Percentiles rank a stretch among this genome's conserved stretches.
phyloP scores from a whole-genome alignment of 805 yeast species.

The Yamadazyma tumulicola region DNA sequence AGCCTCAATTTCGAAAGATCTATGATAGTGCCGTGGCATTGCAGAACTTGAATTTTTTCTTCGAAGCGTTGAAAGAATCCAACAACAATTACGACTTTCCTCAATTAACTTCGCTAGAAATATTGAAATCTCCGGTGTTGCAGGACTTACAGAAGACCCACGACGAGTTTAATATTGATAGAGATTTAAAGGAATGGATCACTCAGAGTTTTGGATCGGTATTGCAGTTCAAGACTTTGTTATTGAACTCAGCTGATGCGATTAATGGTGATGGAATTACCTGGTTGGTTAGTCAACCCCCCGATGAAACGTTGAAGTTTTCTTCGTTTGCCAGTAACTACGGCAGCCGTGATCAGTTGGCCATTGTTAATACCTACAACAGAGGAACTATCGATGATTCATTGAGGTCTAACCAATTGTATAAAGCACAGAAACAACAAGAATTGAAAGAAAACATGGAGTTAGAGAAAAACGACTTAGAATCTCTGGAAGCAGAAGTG shows the following conservation, averaged over 20 bases:
- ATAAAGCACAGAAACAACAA: slow-evolving; percentile 37
- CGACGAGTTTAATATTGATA: slow-evolving; percentile 19
- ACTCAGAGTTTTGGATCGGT: slow-evolving; percentile 68
- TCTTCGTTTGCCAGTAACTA: slow-evolving; percentile 10
- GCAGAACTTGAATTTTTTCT: slow-evolving; percentile 46
- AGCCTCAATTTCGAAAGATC: slow-evolving; percentile 42
- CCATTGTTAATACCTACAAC: slow-evolving; percentile 79
- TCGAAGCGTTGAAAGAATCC: slow-evolving; percentile 39
- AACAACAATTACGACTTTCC: slow-evolving; percentile 8
- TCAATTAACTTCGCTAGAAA: slow-evolving; percentile 24
- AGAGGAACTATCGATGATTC: slow-evolving; percentile 79
- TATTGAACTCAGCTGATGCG: slow-evolving; percentile 64
- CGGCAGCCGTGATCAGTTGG: slow-evolving; percentile 43
- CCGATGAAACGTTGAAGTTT: slow-evolving; percentile 24
- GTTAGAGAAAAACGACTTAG: background rate
- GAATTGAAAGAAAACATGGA: slow-evolving; percentile 19
- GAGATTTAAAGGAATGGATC: slow-evolving; percentile 45
- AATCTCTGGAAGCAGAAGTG: background rate
- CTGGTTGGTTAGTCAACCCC: slow-evolving; percentile 73
- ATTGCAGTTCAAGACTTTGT: slow-evolving; percentile 67
- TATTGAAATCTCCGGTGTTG: slow-evolving; percentile 43
- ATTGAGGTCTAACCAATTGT: slow-evolving; percentile 49
- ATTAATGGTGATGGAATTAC: slow-evolving; percentile 88
- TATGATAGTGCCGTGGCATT: slow-evolving; percentile 45
- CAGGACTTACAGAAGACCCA: slow-evolving; percentile 24